Conservation (phyloP, 441 rosid genomes). For the Metrosideros polymorpha region DNA sequence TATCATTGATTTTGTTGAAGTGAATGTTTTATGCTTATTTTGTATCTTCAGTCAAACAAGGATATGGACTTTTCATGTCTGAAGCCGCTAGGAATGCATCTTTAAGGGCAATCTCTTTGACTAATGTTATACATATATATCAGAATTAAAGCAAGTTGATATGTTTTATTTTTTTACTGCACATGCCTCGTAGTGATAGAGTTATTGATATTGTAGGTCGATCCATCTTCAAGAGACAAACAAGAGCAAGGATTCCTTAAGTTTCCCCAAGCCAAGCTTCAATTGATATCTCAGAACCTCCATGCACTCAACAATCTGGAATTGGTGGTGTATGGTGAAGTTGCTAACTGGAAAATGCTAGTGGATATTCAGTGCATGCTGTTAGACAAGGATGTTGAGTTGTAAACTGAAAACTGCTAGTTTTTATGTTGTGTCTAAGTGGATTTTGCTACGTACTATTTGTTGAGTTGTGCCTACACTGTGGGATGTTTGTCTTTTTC, state of each 20-base stretch:
- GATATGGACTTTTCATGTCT: background rate
- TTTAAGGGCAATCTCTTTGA: background rate
- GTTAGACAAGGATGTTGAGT: background rate
- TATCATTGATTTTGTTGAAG: background rate
- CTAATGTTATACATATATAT: background rate
- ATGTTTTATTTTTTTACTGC: background rate
- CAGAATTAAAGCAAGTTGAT: background rate
- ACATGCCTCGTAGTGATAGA: background rate
- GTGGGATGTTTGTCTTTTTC: background rate
- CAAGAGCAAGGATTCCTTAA: background rate
- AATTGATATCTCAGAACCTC: background rate
- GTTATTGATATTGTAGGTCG: background rate
- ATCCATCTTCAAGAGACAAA: background rate
- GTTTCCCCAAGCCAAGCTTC: background rate
- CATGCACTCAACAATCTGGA: background rate
- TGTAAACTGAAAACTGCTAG: background rate
- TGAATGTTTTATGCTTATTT: background rate
- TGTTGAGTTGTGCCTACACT: background rate
- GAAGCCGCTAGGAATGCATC: background rate
- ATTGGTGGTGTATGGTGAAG: background rate
- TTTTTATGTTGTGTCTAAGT: background rate
- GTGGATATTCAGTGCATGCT: background rate
- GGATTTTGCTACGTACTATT: background rate
- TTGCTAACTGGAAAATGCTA: background rate
- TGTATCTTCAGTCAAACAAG: background rate